Percentiles rank a stretch among this genome's conserved stretches.
Conservation (phyloP, 2,329 filamentous ascomycete species). For the Colletotrichum sp. region DNA sequence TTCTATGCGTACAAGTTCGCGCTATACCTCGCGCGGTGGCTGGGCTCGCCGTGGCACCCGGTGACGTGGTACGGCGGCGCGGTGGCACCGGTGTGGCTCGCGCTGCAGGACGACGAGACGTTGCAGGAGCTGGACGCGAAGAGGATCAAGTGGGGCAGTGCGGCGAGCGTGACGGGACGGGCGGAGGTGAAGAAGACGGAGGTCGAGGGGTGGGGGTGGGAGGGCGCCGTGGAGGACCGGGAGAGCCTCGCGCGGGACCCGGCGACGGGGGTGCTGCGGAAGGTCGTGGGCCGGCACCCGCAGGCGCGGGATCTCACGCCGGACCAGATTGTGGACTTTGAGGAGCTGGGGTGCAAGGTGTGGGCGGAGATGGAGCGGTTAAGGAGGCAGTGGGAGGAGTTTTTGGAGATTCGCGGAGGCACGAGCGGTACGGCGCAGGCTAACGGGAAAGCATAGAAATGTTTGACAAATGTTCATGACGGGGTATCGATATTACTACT, state of each 20-base stretch:
- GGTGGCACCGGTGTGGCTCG: constrained; percentile 77
- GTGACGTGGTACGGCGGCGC: constrained; percentile 80
- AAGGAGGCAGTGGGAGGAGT: constrained; percentile 68
- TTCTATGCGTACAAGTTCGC: constrained; percentile 70
- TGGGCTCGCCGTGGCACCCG: constrained; percentile 90
- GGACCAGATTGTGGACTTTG: constrained; percentile 66
- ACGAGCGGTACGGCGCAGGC: neutral
- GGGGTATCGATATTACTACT: neutral
- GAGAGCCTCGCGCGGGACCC: constrained; percentile 50
- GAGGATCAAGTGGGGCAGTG: constrained; percentile 83
- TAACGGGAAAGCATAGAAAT: neutral
- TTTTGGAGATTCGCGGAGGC: constrained; percentile 28
- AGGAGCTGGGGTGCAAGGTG: constrained; percentile 62
- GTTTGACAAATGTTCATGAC: neutral
- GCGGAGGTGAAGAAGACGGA: constrained; percentile 77
- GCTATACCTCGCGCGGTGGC: constrained; percentile 74
- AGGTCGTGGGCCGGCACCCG: constrained; percentile 63
- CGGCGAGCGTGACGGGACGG: constrained; percentile 62
- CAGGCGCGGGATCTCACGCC: constrained; percentile 63
- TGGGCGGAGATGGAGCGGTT: constrained; percentile 78
- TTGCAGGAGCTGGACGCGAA: constrained; percentile 62
- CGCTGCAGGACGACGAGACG: constrained; percentile 68
- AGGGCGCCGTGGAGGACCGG: constrained; percentile 59
- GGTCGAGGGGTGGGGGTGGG: constrained; percentile 84
- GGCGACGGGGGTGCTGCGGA: constrained; percentile 52